Evolutionary conservation across 257 asterid species (phyloP).

Genomic region (Mentha longifolia): DNA sequence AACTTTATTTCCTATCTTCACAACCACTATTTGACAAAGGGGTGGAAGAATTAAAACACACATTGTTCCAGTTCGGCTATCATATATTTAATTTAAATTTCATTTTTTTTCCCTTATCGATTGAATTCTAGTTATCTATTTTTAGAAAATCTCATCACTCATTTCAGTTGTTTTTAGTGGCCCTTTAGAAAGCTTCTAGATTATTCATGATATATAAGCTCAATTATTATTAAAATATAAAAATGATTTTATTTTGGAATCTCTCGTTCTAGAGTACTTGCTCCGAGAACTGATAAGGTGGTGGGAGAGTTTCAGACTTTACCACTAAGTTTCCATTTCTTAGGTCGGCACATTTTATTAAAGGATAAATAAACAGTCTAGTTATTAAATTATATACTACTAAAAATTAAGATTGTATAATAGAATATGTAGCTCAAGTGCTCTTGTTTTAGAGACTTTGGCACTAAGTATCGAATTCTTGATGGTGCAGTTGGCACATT

Average conservation of each 20-base stretch:
- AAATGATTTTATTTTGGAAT: not conserved
- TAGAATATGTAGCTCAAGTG: no score
- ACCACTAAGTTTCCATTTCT: not conserved
- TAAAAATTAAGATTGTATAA: no score
- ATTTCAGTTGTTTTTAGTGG: not conserved
- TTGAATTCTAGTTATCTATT: not conserved
- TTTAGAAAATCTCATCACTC: not conserved
- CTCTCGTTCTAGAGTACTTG: not conserved
- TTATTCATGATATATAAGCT: not conserved
- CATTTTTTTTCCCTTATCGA: not conserved
- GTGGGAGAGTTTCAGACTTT: not conserved
- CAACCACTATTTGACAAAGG: no score
- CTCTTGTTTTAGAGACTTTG: not conserved
- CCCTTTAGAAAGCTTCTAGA: not conserved
- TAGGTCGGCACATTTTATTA: no score
- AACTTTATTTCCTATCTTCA: no score
- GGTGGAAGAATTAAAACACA: no score
- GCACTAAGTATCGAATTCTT: not conserved
- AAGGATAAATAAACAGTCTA: no score
- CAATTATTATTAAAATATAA: not conserved
- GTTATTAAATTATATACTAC: no score
- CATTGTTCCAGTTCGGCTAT: no score
- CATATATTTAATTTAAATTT: not conserved
- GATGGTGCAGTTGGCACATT: not conserved
- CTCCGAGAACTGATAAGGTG: not conserved